Evolutionary conservation across 2,329 filamentous ascomycete species (phyloP).

Genomic region (Huntiella moniliformis): DNA sequence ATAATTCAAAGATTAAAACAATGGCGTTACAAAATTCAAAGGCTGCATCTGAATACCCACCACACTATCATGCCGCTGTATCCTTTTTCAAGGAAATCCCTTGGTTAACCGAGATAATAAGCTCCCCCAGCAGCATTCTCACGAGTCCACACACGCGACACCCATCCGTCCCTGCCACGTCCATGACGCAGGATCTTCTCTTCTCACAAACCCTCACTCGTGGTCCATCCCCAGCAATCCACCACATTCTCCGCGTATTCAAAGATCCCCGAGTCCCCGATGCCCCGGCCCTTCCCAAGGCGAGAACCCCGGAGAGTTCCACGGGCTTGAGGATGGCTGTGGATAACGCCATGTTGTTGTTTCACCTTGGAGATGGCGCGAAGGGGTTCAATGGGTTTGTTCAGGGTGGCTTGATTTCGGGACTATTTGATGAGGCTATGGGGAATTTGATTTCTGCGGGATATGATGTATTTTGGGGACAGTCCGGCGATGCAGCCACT

Average conservation of each 20-base stretch:
- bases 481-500: neutral
- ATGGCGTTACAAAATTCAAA: no score
- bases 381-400: conserved; percentile 15
- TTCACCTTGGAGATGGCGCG: conserved; percentile 14
- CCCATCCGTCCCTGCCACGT: neutral
- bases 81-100: conserved; percentile 9
- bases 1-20: no score
- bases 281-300: neutral
- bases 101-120: conserved; percentile 10
- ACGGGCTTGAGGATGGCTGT: conserved; percentile 11
- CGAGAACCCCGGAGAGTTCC: conserved; percentile 1
- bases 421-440: conserved; percentile 17
- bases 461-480: conserved; percentile 3
- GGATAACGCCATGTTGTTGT: conserved; percentile 13
- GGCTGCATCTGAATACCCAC: no score
- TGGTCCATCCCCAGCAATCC: conserved; percentile 11
- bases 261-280: conserved; percentile 7
- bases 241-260: conserved; percentile 15
- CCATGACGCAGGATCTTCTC: conserved; percentile 11
- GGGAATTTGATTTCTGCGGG: conserved; percentile 15
- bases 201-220: conserved; percentile 12
- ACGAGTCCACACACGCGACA: conserved; percentile 6
- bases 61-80: neutral
- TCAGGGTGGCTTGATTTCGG: conserved; percentile 15
- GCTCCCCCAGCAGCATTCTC: neutral